Evolutionary conservation across 2,329 filamentous ascomycete genomes (phyloP), one percentile per base, ranked within the genome.

Genomic region (Fusarium oxysporum): DNA sequence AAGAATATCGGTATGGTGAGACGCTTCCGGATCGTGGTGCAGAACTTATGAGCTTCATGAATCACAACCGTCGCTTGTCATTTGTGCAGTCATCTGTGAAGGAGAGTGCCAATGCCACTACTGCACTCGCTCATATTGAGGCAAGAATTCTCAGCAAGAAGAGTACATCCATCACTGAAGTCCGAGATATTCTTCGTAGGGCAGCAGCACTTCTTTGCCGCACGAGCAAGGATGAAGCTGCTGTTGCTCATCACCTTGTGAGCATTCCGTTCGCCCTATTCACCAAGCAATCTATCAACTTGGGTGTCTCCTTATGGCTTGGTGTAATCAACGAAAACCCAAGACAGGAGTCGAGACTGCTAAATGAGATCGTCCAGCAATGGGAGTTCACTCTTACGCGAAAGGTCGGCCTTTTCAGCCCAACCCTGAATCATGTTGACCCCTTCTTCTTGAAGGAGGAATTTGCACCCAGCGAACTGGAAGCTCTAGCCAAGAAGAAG

Each of bases 301-400:
- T 98, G 56, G 97, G 96, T 10, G 93, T 98, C 40, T 98, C 96
- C 8, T 85, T 99, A 11, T 99, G 96, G 96, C 90, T 98, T 68
- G 96, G 96, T 32, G 93, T 98, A 19, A 97, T 98, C 78, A 96
- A 98, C 77, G 96, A 99, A 81, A 98, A 97, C 78, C 93, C 95
- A 6, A 89, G 90, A 62, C 92, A 98, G 82, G 95, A 97, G 81
- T 89, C 96, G 13, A 91, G 95, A 68, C 90, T 99, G 62, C 84
- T 99, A 37, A 91, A 91, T 58, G 94, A 97, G 80, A 93, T 98
- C 76, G 92, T 93, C 14, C 92, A 96, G 78, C 93, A 96, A 71
- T 99, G 96, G 94, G 96, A 98, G 81, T 86, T 88, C 64, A 96
- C 93, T 8, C 91, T 98, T 50, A 89, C 93, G 65, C 91, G 90